Evolutionary conservation across 345 rosid genomes (phyloP), one percentile per base, ranked within the genome.

Genomic region (Euphorbia peplus): DNA sequence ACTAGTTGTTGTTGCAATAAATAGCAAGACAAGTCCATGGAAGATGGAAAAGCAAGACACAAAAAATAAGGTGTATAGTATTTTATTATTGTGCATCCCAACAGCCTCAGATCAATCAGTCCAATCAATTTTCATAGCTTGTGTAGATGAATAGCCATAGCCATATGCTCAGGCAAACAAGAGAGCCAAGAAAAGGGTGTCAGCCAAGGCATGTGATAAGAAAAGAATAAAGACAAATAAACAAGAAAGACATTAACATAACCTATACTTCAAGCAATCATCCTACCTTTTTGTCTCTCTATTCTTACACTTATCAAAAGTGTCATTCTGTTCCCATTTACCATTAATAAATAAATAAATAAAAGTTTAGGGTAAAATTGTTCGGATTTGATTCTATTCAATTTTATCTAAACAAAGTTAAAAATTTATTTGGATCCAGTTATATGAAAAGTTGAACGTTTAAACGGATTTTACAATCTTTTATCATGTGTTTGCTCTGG

Each of bases 231-330:
- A 41, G 67, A 70, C 69, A 64, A 30, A 60, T 46, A 66, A 73
- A 58, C 66, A 68, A 56, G 10, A 24, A 24, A 22, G 68, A 57
- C 35, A 62, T 28, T 39, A 52, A 68, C 77, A 67, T 71, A 80
- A 79, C 84, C 69, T 82, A 60, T 82, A 81, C 80, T 80, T 84
- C 86, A 84, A 84, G 82, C 78, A 73, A 80, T 70, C 63, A 71
- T 21, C 32, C 28, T 59, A 57, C 75, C 53, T 80, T 68, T 76
- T 71, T 75, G 79, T 75, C 82, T 73, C 54, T 63, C 35, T 22
- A 14, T 35, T 24, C 53, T n/a, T 50, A 52, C 57, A 29, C 63
- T 58, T 18, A 58, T 58, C 62, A 58, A 64, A 69, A 70, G 72
- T 41, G 32, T 5, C 35, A 28, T 32, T 62, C 68, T 73, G 77